phyloP scores from a whole-genome alignment of 352 stramenopile genomes.

The Globisporangium lucens region DNA sequence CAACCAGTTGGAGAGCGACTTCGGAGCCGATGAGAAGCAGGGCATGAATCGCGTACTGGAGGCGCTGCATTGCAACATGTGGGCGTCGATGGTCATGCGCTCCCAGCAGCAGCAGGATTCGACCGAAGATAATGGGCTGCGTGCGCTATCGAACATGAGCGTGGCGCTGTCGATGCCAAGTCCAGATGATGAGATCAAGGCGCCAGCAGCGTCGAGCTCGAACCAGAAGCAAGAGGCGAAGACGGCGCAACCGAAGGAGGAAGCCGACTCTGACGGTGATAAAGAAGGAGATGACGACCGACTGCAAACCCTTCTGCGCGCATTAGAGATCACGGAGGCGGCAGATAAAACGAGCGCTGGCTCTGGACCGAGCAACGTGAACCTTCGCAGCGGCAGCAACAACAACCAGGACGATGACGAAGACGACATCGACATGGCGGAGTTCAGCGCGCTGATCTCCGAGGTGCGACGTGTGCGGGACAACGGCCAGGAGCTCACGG shows the following conservation, averaged over 20 bases:
- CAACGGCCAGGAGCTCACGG: slow-evolving; percentile 39
- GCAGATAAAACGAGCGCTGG: slow-evolving; percentile 4
- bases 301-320: slow-evolving; percentile 44
- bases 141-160: slow-evolving; percentile 17
- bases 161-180: slow-evolving; percentile 12
- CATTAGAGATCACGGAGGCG: slow-evolving; percentile 35
- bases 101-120: not conserved
- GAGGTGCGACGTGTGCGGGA: slow-evolving; percentile 68
- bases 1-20: slow-evolving; percentile 13
- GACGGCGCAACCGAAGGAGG: slow-evolving; percentile 3
- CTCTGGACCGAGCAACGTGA: not conserved
- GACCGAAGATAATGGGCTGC: slow-evolving; percentile 7
- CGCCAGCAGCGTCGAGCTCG: slow-evolving; percentile 6
- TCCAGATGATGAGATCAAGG: slow-evolving; percentile 8
- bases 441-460: slow-evolving; percentile 61
- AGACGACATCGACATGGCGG: slow-evolving; percentile 50
- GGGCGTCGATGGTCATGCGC: slow-evolving; percentile 64
- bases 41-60: slow-evolving; percentile 72
- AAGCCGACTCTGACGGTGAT: slow-evolving; percentile 8
- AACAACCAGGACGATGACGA: slow-evolving; percentile 19
- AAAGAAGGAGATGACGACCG: slow-evolving; percentile 30
- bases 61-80: slow-evolving; percentile 77
- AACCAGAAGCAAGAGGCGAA: not conserved
- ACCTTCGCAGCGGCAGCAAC: not conserved
- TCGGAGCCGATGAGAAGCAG: slow-evolving; percentile 31